Conservation (phyloP, 257 asterid species). For the Rehmannia glutinosa region DNA sequence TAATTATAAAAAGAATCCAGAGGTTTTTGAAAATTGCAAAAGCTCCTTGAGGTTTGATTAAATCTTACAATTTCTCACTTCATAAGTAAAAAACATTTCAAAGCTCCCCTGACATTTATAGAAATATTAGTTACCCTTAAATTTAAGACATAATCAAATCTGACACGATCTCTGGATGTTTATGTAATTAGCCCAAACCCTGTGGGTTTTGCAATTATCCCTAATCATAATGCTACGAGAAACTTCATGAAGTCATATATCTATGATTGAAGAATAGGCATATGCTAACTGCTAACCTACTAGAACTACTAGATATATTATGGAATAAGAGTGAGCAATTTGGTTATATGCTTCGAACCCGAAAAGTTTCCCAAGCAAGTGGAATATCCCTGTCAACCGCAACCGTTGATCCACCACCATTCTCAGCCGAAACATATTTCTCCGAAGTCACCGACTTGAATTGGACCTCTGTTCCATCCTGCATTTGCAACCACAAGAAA, state of each 20-base stretch:
- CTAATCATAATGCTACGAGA: too few species aligned
- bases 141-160: too few species aligned
- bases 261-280: neutral
- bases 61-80: too few species aligned
- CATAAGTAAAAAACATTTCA: too few species aligned
- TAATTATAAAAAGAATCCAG: too few species aligned
- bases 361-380: constrained; percentile 68
- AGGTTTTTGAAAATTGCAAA: too few species aligned
- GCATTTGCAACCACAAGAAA: constrained; percentile 27
- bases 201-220: too few species aligned
- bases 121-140: too few species aligned
- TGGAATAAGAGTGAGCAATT: constrained; percentile 4
- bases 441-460: constrained; percentile 47
- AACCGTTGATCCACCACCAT: constrained; percentile 64
- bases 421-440: constrained; percentile 62
- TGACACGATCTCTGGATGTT: too few species aligned
- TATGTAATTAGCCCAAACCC: too few species aligned
- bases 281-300: neutral
- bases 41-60: too few species aligned
- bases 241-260: neutral
- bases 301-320: neutral
- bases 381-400: constrained; percentile 61
- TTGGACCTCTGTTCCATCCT: constrained; percentile 84
- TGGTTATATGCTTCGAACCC: constrained; percentile 36
- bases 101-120: too few species aligned